Evolutionary conservation across 495 filamentous ascomycete species (phyloP).

Genomic region (Daldinia vernicosa): DNA sequence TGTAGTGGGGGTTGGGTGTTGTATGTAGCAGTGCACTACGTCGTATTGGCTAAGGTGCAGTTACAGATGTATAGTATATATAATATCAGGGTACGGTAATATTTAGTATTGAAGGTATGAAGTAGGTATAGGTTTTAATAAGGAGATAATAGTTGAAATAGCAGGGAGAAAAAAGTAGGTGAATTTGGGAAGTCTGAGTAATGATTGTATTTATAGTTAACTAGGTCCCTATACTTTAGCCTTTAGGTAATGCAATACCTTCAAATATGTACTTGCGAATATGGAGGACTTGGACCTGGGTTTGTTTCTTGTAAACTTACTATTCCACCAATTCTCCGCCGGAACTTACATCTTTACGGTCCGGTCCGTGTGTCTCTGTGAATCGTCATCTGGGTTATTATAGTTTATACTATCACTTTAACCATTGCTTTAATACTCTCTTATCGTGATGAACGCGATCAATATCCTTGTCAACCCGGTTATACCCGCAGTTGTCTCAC

Average conservation of each 20-base stretch:
- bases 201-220: background rate
- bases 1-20: conserved; percentile 7
- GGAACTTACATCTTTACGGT: background rate
- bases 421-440: no score
- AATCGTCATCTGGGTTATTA: background rate
- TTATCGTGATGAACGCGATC: background rate
- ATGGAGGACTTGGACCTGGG: background rate
- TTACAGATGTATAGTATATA: background rate
- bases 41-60: conserved; percentile 10
- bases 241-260: conserved; percentile 1
- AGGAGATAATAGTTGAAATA: background rate
- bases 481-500: background rate
- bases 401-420: background rate
- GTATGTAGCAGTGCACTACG: conserved; percentile 4
- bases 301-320: background rate
- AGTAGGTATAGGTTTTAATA: background rate
- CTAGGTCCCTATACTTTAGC: background rate
- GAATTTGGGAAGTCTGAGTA: background rate
- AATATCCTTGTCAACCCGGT: background rate
- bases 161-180: background rate
- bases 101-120: background rate
- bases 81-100: background rate
- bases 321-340: background rate
- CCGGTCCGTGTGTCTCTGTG: background rate
- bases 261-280: background rate